Evolutionary conservation across 495 filamentous ascomycete species (phyloP), one percentile per base, ranked within the genome.

Genomic region (Aspergillus biplanus): DNA sequence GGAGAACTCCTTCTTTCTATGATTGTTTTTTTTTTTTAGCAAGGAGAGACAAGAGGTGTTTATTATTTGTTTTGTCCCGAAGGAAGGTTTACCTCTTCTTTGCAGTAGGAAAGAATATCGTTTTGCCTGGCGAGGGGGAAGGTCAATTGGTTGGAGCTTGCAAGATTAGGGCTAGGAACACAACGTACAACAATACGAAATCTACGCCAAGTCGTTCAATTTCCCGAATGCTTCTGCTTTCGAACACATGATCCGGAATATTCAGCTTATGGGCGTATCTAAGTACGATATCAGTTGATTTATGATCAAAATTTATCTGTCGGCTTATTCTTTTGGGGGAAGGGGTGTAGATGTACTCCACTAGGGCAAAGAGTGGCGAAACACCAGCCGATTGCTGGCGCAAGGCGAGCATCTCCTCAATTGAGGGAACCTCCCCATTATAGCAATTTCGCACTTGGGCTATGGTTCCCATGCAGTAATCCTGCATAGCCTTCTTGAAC

Each of bases 131-230:
- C 37, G 53, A 34, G 42, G 32, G 31, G 31, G 4, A 6, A 27
- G 52, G 5, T 42, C 42, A 21, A 7, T 27, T 42, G 35, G 0
- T 9, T 46, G 21, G n/a, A 15, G 32, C 33, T 16, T 18, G 37
- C 15, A 18, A 32, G 33, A 46, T 21, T n/a, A 27, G 55, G 21
- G 16, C 4, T 34, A 2, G 21, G 1, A 27, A 12, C 9, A 15
- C 9, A 15, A 49, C 67, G 39, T 59, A 75, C 74, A 76, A 56
- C n/a, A 71, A 16, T 9, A 72, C 66, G 9, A 76, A 62, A n/a
- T 76, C 74, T 27, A 65, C 63, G 12, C 61, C 71, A n/a, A 76
- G 63, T 12, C 63, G 61, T 35, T 75, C 73, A 15, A 76, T 65
- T 35, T 75, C 69, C 39, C 67, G 62, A 13, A 76, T 71, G 11